Evolutionary conservation across 2,329 filamentous ascomycete species (phyloP), one percentile per base, ranked within the genome.

Genomic region (Karstenula rhodostoma): DNA sequence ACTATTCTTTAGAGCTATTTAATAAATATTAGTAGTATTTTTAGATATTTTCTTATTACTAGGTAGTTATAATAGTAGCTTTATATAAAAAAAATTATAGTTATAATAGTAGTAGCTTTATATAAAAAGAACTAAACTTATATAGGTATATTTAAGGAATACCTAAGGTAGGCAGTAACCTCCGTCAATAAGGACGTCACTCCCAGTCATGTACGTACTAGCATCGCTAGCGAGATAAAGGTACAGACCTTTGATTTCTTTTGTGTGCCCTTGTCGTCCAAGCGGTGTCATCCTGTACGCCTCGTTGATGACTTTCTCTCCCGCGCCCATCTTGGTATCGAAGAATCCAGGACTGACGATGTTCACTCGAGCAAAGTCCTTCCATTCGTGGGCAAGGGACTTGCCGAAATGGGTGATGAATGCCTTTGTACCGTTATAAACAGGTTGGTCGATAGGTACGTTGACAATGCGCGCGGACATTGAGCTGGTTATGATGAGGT

Each of bases 221-320:
- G 92, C 92, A 77, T 95, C 91, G n/a, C 88, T 91, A 7, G 90
- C 90, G 57, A 96, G 79, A 75, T 93, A 95, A 54, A 96, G 78
- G 74, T 90, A 96, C 17, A 89, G 87, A 3, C 91, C 92, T 80
- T 94, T 94, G 62, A 96, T 83, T 80, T 96, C 92, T 63, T 87
- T 85, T 0, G 85, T 85, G 65, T 89, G 80, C 13, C 90, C 92
- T 73, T 93, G 89, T 50, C 92, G 84, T 29, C 87, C 90, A 85
- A 94, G 88, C 1, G 90, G 90, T 32, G 89, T 93, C 84, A 91
- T 94, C 69, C 88, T 85, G 72, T 86, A 86, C 86, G 48, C 85
- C 81, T 84, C 91, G 88, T 9, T 86, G 86, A 70, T 90, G 85
- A 80, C 85, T 72, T 65, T 80, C 74, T 56, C 87, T 63, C 88